Base-by-base conservation (phyloP, 768 basidiomycete species). In the Lyophyllum semitale region DNA sequence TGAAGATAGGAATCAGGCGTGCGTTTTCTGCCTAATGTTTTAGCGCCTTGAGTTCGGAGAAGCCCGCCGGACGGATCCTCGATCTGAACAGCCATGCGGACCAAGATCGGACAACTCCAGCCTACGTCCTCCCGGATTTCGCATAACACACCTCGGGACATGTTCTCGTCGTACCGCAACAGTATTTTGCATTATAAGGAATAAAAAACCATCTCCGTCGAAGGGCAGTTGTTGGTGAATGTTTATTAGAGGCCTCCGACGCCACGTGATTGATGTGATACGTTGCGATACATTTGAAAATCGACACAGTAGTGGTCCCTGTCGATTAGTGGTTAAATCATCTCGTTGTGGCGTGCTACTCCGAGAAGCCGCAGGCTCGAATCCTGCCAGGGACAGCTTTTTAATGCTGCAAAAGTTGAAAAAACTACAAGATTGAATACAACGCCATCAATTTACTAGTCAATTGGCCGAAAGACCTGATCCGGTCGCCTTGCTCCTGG, bases 361-460 rank as follows among this genome's bases (percentile, higher is more conserved):
- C 61, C 63, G 63, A 60, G 61, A 63, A 63, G 63, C 61, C 63
- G 61, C 59, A 64, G 57, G 61, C 62, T 64, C 60, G 63, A 64
- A 62, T 64, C 61, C 63, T 65, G 59, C 63, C 54, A 59, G 61
- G 61, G 61, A 63, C 61, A 63, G 12, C 15, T 51, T 59, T 63
- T 57, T 27, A 41, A 4, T n/a, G 27, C n/a, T 23, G 4, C 13
- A 40, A 15, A 18, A 8, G 13, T n/a, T 3, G n/a, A n/a, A n/a
- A n/a, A n/a, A n/a, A n/a, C n/a, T n/a, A n/a, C n/a, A n/a, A n/a
- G n/a, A n/a, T n/a, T n/a, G n/a, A n/a, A n/a, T n/a, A n/a, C n/a
- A n/a, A n/a, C n/a, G n/a, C n/a, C n/a, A n/a, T n/a, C n/a, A n/a
- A n/a, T n/a, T n/a, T n/a, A n/a, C n/a, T n/a, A n/a, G n/a, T n/a